Evolutionary conservation across 78 protist species (phyloP).

Genomic region (Dictyostelium discoideum): dicty_2.7 NC_007090.3:5032501-5033000

Average conservation of each 20-base stretch:
- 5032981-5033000: slow-evolving; percentile 47
- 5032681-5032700: neutral
- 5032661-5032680: slow-evolving; percentile 32
- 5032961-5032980: slow-evolving; percentile 78
- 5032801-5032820: slow-evolving; percentile 7
- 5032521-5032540: slow-evolving; percentile 46
- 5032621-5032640: slow-evolving; percentile 89
- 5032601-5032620: slow-evolving; percentile 89
- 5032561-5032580: slow-evolving; percentile 41
- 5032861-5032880: slow-evolving; percentile 49
- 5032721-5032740: neutral
- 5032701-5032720: neutral
- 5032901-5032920: slow-evolving; percentile 81
- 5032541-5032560: slow-evolving; percentile 80
- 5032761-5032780: slow-evolving; percentile 80
- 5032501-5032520: slow-evolving; percentile 68
- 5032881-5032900: slow-evolving; percentile 58
- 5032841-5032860: neutral
- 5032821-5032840: neutral
- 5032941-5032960: slow-evolving; percentile 88
- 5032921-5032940: slow-evolving; percentile 89
- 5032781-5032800: slow-evolving; percentile 82
- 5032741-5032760: slow-evolving; percentile 6
- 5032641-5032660: slow-evolving; percentile 49
- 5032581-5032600: slow-evolving; percentile 22